Base-by-base conservation (phyloP, 192 early-diverging fungal genomes). In the Thamnidium elegans region DNA sequence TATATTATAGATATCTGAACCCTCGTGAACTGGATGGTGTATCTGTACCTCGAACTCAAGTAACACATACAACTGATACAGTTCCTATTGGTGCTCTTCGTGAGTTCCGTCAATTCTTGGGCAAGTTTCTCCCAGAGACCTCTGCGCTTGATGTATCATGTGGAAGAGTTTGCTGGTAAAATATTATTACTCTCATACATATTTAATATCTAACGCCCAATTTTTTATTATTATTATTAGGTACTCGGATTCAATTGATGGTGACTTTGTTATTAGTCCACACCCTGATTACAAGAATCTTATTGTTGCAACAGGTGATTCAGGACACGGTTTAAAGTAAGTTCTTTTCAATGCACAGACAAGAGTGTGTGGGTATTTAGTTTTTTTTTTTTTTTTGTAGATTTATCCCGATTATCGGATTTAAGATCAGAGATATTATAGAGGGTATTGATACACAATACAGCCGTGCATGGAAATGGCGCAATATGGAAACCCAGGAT, bases 241-340 rank as follows among this genome's bases (percentile, higher is more conserved):
- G 80, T 83, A 83, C 54, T 73, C 67, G 32, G 83, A 84, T 54
- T 61, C 82, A 4, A 70, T 63, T 44, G 81, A 84, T 53, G 81
- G 83, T 1, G 67, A 83, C 54, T 85, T 85, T 56, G 21, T 76
- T n/a, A 70, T 85, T 46, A 47, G 52, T 47, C 58, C 70, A 13
- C 70, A 78, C 17, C 83, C 83, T 14, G 23, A 62, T 7, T 56
- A 59, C 31, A 36, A 46, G 2, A 65, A 68, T 19, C 36, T 79
- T 8, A 56, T 77, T 46, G 59, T 85, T 32, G 83, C 81, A 4
- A 76, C 81, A 9, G 83, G 83, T 20, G 83, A 78, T 8, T 77
- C 73, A 34, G 83, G 83, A 1, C 83, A 85, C 55, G 83, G 63
- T 15, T 82, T 85, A 70, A 85, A 86, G 64, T 66, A 45, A 66